Evolutionary conservation across 176 grass and related monocot species (phyloP), one percentile per base, ranked within the genome.

Genomic region (Eragrostis nindensis): DNA sequence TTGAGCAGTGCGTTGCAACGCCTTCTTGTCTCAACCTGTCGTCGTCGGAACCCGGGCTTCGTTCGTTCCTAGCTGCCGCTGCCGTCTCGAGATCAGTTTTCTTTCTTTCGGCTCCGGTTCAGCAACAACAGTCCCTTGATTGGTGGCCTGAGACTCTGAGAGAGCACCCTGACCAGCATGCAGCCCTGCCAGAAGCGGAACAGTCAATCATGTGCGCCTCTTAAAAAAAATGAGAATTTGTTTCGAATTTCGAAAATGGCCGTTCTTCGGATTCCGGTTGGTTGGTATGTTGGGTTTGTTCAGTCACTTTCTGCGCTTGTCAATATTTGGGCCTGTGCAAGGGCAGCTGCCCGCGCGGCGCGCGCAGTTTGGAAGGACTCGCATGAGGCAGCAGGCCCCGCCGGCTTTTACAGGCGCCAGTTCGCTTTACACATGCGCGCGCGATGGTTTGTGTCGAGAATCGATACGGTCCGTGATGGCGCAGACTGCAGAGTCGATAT

Each of bases 81-180:
- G n/a, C n/a, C n/a, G n/a, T n/a, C 62, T 88, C 74, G 66, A 87
- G 80, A 78, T 83, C 85, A 39, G 73, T 78, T 83, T 38, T 38
- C 22, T n/a, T n/a, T n/a, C n/a, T 57, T 21, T 21, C 55, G 19
- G 19, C 53, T n/a, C 53, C 53, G 21, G 21, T 9, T 10, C 55
- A 24, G 2, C 55, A 3, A n/a, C n/a, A 38, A 27, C 47, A 66
- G 40, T 8, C 15, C n/a, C 50, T 39, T 38, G n/a, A 59, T 65
- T 38, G 45, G 62, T 66, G 62, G 18, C 42, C 54, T 74, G 59
- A 30, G 38, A n/a, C n/a, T n/a, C n/a, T n/a, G n/a, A n/a, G n/a
- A n/a, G 55, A 14, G 19, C 5, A 17, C 17, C 17, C 16, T 39
- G 16, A 1, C 64, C 3, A 15, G 3, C n/a, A n/a, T n/a, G n/a